Base-by-base conservation (phyloP, 2,329 filamentous ascomycete species). In the Bipolaris victoriae region DNA sequence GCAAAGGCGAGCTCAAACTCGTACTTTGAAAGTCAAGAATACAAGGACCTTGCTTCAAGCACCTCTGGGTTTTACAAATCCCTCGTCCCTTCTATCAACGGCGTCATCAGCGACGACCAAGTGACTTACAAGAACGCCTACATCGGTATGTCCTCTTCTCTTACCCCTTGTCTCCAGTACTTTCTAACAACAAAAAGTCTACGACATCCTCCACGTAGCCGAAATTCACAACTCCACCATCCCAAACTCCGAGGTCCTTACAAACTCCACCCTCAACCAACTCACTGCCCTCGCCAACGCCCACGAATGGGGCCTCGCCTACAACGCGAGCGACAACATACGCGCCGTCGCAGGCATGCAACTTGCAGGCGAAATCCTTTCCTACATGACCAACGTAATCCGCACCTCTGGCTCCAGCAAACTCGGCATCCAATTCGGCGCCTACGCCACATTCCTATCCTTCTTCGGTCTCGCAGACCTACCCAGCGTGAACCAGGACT, bases 261-360 rank as follows among this genome's bases (percentile, higher is more conserved):
- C 93, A 59, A 88, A 86, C 45, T 66, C 79, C 36, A 83, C 84
- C 24, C 80, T 91, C 53, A 73, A 79, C 66, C 85, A 90, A 72
- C 84, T 95, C 55, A 83, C 84, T 66, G 83, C 84, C n/a, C 86
- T 95, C 31, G 92, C 93, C 65, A 87, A 93, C 73, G 79, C 81
- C 57, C 90, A 95, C 76, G 90, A 97, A 76, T 96, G 85, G 81
- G 89, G 88, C 69, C 86, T 95, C 13, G 91, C 91, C 51, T 96
- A 89, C 84, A 94, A 96, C 79, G 77, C 80, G 62, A 79, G 83
- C 43, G 78, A 78, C 73, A 43, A 76, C 61, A 75, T 76, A 54
- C 79, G 81, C 48, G 78, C 80, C 53, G 73, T 83, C 46, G 71
- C 76, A 5, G 81, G 80, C 57, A 80, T 79, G 75, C 76, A 78